Conservation (phyloP, 2,329 filamentous ascomycete species). For the Clonostachys solani region DNA sequence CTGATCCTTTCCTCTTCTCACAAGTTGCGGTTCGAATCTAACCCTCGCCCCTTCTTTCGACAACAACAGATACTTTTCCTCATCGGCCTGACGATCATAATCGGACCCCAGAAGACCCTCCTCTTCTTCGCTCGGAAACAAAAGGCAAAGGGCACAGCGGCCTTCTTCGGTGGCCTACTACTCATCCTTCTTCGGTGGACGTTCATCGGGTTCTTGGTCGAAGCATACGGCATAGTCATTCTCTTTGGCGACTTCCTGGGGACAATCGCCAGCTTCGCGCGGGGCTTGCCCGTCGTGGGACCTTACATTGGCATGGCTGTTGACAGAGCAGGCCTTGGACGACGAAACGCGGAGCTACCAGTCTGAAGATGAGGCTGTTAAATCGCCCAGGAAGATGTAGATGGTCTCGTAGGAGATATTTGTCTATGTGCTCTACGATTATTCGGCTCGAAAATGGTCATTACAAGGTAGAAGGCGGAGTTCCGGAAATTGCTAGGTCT, state of each 20-base stretch:
- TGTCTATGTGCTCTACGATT: no score
- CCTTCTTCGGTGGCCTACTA: slow-evolving; percentile 77
- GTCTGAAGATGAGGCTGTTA: slow-evolving; percentile 41
- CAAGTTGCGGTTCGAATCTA: slow-evolving; percentile 5
- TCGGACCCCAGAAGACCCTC: slow-evolving; percentile 85
- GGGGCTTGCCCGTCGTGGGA: slow-evolving; percentile 79
- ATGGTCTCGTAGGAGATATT: no score
- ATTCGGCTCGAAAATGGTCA: no score
- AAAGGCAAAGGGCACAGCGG: slow-evolving; percentile 86
- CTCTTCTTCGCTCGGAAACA: slow-evolving; percentile 92
- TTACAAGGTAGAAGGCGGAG: no score
- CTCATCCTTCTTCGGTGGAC: slow-evolving; percentile 91
- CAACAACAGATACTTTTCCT: slow-evolving; percentile 83
- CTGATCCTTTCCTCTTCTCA: slow-evolving; percentile 3
- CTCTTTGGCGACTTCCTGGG: slow-evolving; percentile 96
- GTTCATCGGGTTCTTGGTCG: slow-evolving; percentile 82
- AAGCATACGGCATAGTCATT: slow-evolving; percentile 88
- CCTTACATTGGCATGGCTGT: slow-evolving; percentile 76
- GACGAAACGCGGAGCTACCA: slow-evolving; percentile 72
- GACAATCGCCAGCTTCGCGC: slow-evolving; percentile 84
- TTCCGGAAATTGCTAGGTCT: no score
- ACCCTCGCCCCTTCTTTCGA: slow-evolving; percentile 8
- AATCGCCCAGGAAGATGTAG: no score
- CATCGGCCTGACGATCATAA: slow-evolving; percentile 92
- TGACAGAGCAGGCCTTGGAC: slow-evolving; percentile 65